Percentiles rank a stretch among this genome's conserved stretches.
Evolutionary conservation across 192 early-diverging fungal species (phyloP).

Genomic region (Podila epicladia): DNA sequence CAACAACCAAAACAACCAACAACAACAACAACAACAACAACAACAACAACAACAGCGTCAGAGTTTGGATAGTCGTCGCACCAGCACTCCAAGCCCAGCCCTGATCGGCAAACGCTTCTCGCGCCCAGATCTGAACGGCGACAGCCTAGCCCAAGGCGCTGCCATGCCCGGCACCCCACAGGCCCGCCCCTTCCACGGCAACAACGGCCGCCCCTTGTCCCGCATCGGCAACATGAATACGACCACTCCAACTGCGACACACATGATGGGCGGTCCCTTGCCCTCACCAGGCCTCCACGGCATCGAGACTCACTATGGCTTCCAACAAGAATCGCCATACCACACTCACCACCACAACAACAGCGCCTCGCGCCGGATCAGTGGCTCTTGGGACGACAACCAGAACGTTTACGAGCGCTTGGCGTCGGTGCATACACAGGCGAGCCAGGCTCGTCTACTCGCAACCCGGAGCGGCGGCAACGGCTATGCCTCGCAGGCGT

Average conservation of each 20-base stretch:
- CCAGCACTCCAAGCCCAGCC: conserved; percentile 42
- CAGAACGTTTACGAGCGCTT: conserved; percentile 49
- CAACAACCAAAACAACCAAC: neutral
- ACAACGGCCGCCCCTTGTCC: conserved; percentile 28
- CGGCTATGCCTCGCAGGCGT: neutral
- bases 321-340: conserved; percentile 5
- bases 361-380: conserved; percentile 33
- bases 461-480: conserved; percentile 12
- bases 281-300: neutral
- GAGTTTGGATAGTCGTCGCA: conserved; percentile 19
- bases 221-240: conserved; percentile 18
- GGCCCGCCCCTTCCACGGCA: neutral
- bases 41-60: conserved; percentile 13
- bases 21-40: neutral
- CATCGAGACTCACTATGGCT: neutral
- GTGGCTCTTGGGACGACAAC: conserved; percentile 47
- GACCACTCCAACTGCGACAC: conserved; percentile 35
- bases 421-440: conserved; percentile 37
- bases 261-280: conserved; percentile 30
- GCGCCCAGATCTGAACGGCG: conserved; percentile 27
- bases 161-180: neutral
- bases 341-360: conserved; percentile 41
- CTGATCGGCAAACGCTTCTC: conserved; percentile 19
- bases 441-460: conserved; percentile 36
- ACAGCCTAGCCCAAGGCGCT: conserved; percentile 8